These are phyloP conservation scores for Tephrocybe sp. DNA, from an alignment of 768 basidiomycete species.

Conservation along the genomic window DNA sequence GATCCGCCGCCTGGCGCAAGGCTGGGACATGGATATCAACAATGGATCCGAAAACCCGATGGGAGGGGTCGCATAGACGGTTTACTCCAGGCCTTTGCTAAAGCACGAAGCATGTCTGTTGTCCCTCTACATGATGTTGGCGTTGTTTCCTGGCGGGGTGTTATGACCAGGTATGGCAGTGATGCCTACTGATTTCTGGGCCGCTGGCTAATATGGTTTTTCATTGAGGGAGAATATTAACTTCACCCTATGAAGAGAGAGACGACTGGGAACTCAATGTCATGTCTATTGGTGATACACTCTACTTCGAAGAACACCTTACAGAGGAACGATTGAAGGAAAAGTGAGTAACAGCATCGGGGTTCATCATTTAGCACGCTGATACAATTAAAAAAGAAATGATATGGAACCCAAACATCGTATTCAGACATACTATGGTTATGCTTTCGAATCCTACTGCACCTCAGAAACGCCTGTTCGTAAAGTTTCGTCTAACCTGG, in stretches of 20 bases:
- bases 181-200: not conserved
- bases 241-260: slow-evolving; percentile 76
- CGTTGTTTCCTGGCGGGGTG: slow-evolving; percentile 74
- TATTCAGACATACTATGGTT: slow-evolving; percentile 75
- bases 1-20: slow-evolving; percentile 65
- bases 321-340: slow-evolving; percentile 55
- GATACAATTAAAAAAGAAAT: slow-evolving; percentile 42
- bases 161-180: slow-evolving; percentile 71
- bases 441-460: slow-evolving; percentile 88
- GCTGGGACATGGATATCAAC: slow-evolving; percentile 68
- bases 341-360: slow-evolving; percentile 49
- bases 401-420: slow-evolving; percentile 63
- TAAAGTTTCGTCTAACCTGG: slow-evolving; percentile 21
- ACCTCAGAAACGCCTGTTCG: slow-evolving; percentile 47
- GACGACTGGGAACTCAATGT: slow-evolving; percentile 83
- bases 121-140: slow-evolving; percentile 40
- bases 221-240: slow-evolving; percentile 65
- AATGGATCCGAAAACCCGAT: slow-evolving; percentile 67
- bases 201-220: slow-evolving; percentile 14
- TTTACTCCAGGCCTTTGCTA: slow-evolving; percentile 57
- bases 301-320: slow-evolving; percentile 75
- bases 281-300: slow-evolving; percentile 66
- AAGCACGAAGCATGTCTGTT: slow-evolving; percentile 30
- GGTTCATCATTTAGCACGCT: not conserved
- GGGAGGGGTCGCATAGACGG: slow-evolving; percentile 65